Conservation (phyloP, 345 rosid species). For the Lenwebbia sp. region DNA sequence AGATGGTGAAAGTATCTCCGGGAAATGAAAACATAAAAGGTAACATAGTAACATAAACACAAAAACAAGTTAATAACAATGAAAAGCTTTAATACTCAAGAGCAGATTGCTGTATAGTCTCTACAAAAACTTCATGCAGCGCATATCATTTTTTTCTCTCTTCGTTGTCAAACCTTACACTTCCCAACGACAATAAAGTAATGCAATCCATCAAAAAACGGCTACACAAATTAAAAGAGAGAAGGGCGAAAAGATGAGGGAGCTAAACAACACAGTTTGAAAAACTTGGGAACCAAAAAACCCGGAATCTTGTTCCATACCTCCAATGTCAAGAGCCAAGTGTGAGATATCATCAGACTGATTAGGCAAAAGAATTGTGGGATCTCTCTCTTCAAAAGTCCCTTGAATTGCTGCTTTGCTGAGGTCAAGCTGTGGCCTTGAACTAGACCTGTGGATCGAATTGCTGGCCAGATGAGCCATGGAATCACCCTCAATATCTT, state of each 20-base stretch:
- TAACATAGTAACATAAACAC: neutral
- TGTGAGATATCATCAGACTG: slow-evolving; percentile 98
- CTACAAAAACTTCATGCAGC: neutral
- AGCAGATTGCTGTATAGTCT: neutral
- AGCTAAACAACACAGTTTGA: neutral
- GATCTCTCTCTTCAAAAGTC: slow-evolving; percentile 82
- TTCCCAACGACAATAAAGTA: neutral
- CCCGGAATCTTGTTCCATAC: slow-evolving; percentile 14
- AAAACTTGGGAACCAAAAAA: neutral
- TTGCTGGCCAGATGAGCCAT: slow-evolving; percentile 48
- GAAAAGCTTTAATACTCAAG: neutral
- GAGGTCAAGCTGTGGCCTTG: slow-evolving; percentile 92
- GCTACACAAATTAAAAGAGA: neutral
- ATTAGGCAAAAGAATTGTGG: slow-evolving; percentile 91
- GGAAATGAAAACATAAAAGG: neutral
- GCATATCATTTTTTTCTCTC: neutral
- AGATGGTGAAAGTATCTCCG: neutral
- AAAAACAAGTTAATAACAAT: neutral
- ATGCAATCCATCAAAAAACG: neutral
- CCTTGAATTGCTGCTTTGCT: slow-evolving; percentile 98
- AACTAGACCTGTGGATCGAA: slow-evolving; percentile 84
- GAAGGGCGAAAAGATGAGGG: neutral
- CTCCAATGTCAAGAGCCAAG: slow-evolving; percentile 96
- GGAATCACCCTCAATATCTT: slow-evolving; percentile 7
- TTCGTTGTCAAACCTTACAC: neutral